These are phyloP conservation scores for Colletotrichum phormii DNA, from an alignment of 2,329 filamentous ascomycete species.

Conservation along the genomic window DNA sequence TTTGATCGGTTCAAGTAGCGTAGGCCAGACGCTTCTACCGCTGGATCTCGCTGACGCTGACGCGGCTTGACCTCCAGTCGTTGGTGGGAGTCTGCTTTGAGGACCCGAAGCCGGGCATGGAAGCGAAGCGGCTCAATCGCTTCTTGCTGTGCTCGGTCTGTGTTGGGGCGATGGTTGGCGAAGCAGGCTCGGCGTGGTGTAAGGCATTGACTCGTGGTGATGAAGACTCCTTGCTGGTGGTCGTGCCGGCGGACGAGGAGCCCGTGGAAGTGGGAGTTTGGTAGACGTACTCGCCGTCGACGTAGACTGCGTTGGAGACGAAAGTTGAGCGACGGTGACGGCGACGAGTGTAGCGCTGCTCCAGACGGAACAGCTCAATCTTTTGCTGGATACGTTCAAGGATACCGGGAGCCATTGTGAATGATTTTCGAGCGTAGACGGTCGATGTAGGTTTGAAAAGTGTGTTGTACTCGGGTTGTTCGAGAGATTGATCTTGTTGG, in stretches of 20 bases:
- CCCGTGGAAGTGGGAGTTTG: constrained; percentile 70
- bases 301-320: constrained; percentile 88
- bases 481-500: neutral
- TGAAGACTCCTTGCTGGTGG: constrained; percentile 44
- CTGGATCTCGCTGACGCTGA: constrained; percentile 39
- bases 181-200: constrained; percentile 47
- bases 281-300: constrained; percentile 96
- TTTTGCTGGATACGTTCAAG: constrained; percentile 73
- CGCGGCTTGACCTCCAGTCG: constrained; percentile 55
- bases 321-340: constrained; percentile 89
- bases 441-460: neutral
- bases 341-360: constrained; percentile 93
- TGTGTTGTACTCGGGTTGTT: neutral
- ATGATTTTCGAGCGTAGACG: neutral
- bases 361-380: constrained; percentile 92
- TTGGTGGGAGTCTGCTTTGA: constrained; percentile 48
- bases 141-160: constrained; percentile 53
- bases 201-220: constrained; percentile 49
- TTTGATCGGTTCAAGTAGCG: neutral
- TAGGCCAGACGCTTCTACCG: constrained; percentile 12
- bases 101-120: constrained; percentile 66
- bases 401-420: constrained; percentile 61
- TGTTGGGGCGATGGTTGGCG: constrained; percentile 41
- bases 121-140: constrained; percentile 65
- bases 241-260: constrained; percentile 61